Evolutionary conservation across 441 rosid genomes (phyloP).

Genomic region (Pelargonium fulgidum): DNA sequence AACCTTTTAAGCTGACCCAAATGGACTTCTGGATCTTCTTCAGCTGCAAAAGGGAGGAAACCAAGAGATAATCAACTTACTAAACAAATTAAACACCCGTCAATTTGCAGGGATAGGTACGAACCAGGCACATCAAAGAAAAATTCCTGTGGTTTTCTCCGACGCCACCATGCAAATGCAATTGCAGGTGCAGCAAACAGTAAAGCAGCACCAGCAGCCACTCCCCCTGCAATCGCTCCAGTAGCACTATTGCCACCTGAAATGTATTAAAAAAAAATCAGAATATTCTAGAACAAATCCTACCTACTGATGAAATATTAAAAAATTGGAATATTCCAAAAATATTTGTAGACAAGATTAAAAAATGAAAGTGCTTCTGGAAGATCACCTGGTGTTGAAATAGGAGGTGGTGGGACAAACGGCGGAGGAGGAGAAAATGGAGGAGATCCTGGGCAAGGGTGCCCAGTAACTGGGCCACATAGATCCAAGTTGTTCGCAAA

Average conservation of each 20-base stretch:
- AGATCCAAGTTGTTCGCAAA: conserved; percentile 82
- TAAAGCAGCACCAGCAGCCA: conserved; percentile 86
- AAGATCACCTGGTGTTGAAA: conserved; percentile 54
- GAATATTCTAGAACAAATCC: neutral
- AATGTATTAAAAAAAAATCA: conserved; percentile 16
- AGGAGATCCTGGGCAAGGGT: conserved; percentile 92
- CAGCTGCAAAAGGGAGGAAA: conserved; percentile 43
- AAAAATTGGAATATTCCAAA: neutral
- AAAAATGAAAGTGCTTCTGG: neutral
- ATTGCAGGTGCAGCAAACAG: conserved; percentile 84
- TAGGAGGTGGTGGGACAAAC: conserved; percentile 63
- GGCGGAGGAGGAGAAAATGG: conserved; percentile 98
- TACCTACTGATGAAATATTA: neutral
- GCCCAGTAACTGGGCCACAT: conserved; percentile 88
- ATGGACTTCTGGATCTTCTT: conserved; percentile 91
- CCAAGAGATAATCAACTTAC: conserved; percentile 4
- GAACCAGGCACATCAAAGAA: conserved; percentile 89
- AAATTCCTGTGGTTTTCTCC: conserved; percentile 68
- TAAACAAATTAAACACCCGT: conserved; percentile 1
- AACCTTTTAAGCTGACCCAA: conserved; percentile 87
- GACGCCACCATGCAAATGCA: conserved; percentile 83
- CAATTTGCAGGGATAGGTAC: conserved; percentile 22
- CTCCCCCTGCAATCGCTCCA: conserved; percentile 90
- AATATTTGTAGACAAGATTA: neutral
- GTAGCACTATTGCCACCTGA: conserved; percentile 64